Base-by-base conservation (phyloP, 192 early-diverging fungal genomes). In the Coemansia sp. region DNA sequence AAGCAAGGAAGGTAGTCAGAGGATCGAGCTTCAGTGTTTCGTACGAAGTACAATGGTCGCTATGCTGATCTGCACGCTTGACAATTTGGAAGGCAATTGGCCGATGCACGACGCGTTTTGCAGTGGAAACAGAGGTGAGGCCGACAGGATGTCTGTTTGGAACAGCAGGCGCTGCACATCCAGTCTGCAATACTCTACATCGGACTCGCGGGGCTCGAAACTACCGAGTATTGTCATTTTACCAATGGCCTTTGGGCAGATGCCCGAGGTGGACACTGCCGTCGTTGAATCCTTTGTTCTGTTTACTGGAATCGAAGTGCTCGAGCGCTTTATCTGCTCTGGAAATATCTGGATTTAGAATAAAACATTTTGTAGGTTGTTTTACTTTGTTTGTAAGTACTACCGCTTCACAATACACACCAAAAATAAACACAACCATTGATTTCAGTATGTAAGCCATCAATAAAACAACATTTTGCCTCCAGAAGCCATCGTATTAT, bases 251-350 rank as follows among this genome's bases (percentile, higher is more conserved):
- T 71, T 65, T 27, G 23, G 15, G 23, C 71, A 71, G 34, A 57
- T 78, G 19, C 37, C 64, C 2, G 15, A 41, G 12, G 22, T 71
- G 1, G 68, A 78, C 17, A 15, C 64, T 1, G 48, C 57, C 7
- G 50, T 78, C 51, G 61, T 71, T 37, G 68, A 71, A 39, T 78
- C 74, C 12, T 78, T 78, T 71, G 57, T 78, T 44, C 48, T 78
- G 43, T 78, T 78, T 34, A 78, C 74, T 0, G 74, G 74, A 7
- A 71, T 78, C 27, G 74, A 64, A 23, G 74, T 78, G 1, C 41
- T 67, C 30, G 68, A 78, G 56, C 66, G 74, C 42, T 56, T 71
- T 9, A 24, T 62, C 21, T 39, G 21, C 22, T 27, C 51, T 53
- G 33, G 12, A 12, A 37, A 37, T 37, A 10, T 10, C 34, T 8